Evolutionary conservation across 2,329 filamentous ascomycete genomes (phyloP).

Genomic region (Cordyceps tenuipes): DNA sequence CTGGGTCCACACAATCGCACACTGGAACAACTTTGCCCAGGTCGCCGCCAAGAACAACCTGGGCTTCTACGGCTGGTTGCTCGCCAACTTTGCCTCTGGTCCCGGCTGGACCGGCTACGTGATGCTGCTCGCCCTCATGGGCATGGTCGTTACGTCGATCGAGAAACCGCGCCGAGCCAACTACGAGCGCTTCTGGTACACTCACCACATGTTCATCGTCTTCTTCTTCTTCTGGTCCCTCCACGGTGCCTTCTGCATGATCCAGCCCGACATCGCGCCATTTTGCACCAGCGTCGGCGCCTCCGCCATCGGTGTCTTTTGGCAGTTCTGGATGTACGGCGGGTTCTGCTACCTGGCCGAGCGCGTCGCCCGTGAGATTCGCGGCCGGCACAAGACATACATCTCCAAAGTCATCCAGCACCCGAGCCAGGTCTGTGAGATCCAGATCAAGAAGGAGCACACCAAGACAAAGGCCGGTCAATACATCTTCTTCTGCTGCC

Average conservation of each 20-base stretch:
- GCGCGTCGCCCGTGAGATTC: conserved; percentile 67
- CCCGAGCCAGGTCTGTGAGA: conserved; percentile 80
- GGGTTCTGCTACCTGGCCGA: conserved; percentile 76
- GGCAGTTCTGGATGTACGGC: conserved; percentile 84
- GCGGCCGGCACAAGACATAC: conserved; percentile 74
- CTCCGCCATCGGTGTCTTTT: conserved; percentile 67
- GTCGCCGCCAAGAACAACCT: conserved; percentile 67
- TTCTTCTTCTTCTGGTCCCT: conserved; percentile 92
- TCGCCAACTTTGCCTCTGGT: conserved; percentile 69
- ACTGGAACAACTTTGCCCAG: conserved; percentile 81
- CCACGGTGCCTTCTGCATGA: conserved; percentile 86
- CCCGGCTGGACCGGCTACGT: conserved; percentile 82
- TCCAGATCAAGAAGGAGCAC: conserved; percentile 85
- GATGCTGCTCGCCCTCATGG: conserved; percentile 71
- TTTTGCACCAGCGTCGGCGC: conserved; percentile 64
- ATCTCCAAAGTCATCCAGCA: conserved; percentile 87
- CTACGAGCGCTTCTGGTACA: conserved; percentile 87
- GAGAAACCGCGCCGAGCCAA: conserved; percentile 73
- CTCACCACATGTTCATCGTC: conserved; percentile 77
- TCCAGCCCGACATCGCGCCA: conserved; percentile 71
- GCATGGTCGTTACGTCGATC: conserved; percentile 68
- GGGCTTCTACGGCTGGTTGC: conserved; percentile 68
- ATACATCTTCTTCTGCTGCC: conserved; percentile 86
- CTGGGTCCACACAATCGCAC: conserved; percentile 76
- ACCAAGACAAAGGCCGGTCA: conserved; percentile 74